Evolutionary conservation across 768 basidiomycete species (phyloP), one percentile per base, ranked within the genome.

Genomic region (Leccinum disarticulatum): DNA sequence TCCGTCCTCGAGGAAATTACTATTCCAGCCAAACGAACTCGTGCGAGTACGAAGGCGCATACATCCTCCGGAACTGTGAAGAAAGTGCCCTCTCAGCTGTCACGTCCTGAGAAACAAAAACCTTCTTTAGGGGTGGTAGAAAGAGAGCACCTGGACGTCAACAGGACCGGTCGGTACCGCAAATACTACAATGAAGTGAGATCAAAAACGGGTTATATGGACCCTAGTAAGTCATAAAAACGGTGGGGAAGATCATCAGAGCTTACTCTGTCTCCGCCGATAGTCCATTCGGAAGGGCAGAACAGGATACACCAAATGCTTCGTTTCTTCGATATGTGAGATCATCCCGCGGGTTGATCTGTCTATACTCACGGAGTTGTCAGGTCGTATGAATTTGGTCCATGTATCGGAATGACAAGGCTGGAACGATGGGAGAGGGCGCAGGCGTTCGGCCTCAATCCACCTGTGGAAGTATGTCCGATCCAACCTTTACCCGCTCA

Each of bases 381-480:
- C 52, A 91, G 90, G 70, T 83, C 86, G 2, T 88, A 87, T 58
- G 85, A 91, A 63, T 95, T 86, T 68, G 93, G 92, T 0, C 92
- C 91, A 3, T 91, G 87, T 63, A 76, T 87, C 22, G 90, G 91
- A 0, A 81, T 92, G 56, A 83, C 86, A n/a, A 85, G 95, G 30
- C 74, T 96, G 14, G 86, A 95, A 61, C 80, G 95, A 41, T 98
- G 94, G 93, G 84, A 95, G 68, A 81, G 95, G 52, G 95, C 95
- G 0, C 72, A 86, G 28, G 80, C 81, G 10, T 78, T 95, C 49
- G 93, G 93, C 2, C 76, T 97, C 19, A 79, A 87, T 51, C 95
- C 95, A 14, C 94, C 93, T 3, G 62, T 69, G 15, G 91, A 93
- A 80, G 93, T 90, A 65, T 58, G 83, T 59, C 9, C 28, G 19